Percentiles rank a stretch among this genome's conserved stretches.
phyloP scores from a whole-genome alignment of 148 eudicot species.

The Amaranthus cruentus region DNA sequence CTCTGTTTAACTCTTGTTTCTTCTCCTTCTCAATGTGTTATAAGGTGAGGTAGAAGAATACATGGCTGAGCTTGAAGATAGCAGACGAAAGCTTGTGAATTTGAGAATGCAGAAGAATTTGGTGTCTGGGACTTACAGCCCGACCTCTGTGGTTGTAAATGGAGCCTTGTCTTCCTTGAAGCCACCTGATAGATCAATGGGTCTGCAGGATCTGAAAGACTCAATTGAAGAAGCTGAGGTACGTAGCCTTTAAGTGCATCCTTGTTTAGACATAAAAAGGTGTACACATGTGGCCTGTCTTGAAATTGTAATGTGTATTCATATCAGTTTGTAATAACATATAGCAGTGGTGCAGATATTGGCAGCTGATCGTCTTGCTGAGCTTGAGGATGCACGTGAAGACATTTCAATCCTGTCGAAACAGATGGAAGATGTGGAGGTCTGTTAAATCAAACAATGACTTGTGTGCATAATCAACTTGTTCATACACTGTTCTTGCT shows the following conservation, averaged over 20 bases:
- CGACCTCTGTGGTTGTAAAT: conserved; percentile 49
- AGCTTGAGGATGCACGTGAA: conserved; percentile 85
- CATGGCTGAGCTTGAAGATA: conserved; percentile 85
- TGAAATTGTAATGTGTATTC: not conserved
- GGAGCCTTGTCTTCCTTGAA: conserved; percentile 73
- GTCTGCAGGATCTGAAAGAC: conserved; percentile 66
- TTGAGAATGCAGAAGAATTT: conserved; percentile 76
- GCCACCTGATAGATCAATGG: conserved; percentile 50
- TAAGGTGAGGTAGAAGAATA: conserved; percentile 86
- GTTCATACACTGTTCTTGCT: not conserved
- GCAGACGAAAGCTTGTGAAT: conserved; percentile 84
- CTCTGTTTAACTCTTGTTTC: not conserved
- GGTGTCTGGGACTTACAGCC: conserved; percentile 53
- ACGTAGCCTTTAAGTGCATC: conserved; percentile 4
- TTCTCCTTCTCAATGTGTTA: not conserved
- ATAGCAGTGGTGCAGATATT: conserved; percentile 50
- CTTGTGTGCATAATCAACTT: not conserved
- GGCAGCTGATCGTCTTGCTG: conserved; percentile 80
- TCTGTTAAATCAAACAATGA: conserved; percentile 13
- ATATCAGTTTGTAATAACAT: conserved; percentile 7
- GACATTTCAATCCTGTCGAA: conserved; percentile 58
- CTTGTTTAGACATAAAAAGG: not conserved
- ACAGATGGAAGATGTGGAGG: conserved; percentile 90
- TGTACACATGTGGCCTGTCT: not conserved
- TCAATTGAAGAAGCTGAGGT: conserved; percentile 90